Conservation (phyloP, 2,329 filamentous ascomycete species). For the Colletotrichum coccodes region DNA sequence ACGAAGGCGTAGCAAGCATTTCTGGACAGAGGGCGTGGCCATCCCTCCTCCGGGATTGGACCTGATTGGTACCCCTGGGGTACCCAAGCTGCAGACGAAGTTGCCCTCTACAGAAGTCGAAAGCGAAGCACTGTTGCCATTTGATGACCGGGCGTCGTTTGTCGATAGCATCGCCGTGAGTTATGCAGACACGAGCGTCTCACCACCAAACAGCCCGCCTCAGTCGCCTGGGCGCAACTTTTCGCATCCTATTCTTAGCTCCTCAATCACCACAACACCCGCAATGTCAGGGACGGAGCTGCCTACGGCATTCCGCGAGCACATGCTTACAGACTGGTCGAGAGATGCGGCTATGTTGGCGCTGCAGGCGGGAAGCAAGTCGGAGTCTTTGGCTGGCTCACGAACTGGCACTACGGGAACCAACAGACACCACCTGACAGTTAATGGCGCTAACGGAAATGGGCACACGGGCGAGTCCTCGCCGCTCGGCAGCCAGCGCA, state of each 20-base stretch:
- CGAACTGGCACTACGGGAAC: slow-evolving; percentile 69
- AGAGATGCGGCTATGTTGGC: slow-evolving; percentile 77
- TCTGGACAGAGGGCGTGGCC: slow-evolving; percentile 82
- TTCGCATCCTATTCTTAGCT: slow-evolving; percentile 69
- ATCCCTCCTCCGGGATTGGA: slow-evolving; percentile 75
- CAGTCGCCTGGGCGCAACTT: slow-evolving; percentile 74
- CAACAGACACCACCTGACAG: slow-evolving; percentile 65
- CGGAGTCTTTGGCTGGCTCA: slow-evolving; percentile 81
- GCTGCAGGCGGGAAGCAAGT: slow-evolving; percentile 75
- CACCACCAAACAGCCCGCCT: slow-evolving; percentile 76
- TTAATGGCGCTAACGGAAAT: slow-evolving; percentile 56
- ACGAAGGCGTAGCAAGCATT: slow-evolving; percentile 75
- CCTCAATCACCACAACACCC: slow-evolving; percentile 51
- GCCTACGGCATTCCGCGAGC: slow-evolving; percentile 74
- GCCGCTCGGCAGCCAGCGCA: slow-evolving; percentile 63
- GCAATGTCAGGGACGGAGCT: slow-evolving; percentile 63
- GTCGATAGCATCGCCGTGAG: slow-evolving; percentile 79
- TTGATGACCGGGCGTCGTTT: slow-evolving; percentile 77
- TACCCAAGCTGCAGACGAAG: slow-evolving; percentile 52
- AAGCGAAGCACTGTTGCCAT: slow-evolving; percentile 75
- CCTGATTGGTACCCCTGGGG: slow-evolving; percentile 65
- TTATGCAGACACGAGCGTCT: slow-evolving; percentile 71
- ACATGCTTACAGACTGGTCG: slow-evolving; percentile 84
- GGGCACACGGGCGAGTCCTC: slow-evolving; percentile 52
- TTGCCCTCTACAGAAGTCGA: slow-evolving; percentile 66